A percentile compares a stretch with the other conserved stretches of the same genome.
These are phyloP conservation scores for Dissophora ornata DNA, from an alignment of 192 early-diverging fungal genomes.

Conservation along the genomic window DNA sequence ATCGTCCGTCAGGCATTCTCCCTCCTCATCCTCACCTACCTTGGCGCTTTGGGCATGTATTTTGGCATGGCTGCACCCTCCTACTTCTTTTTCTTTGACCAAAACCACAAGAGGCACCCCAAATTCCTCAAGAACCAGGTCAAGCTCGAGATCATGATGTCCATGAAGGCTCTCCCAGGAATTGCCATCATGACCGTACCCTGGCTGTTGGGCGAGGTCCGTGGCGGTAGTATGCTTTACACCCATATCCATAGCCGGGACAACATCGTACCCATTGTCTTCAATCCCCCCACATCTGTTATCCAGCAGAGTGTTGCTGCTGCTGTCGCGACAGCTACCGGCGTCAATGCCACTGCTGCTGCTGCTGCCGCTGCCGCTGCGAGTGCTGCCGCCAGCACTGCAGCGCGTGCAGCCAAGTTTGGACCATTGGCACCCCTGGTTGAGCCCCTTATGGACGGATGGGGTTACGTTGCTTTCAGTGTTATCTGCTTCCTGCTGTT, in stretches of 20 bases:
- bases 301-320: constrained; percentile 47
- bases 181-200: constrained; percentile 89
- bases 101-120: constrained; percentile 90
- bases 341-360: constrained; percentile 23
- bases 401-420: constrained; percentile 24
- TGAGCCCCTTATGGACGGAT: constrained; percentile 63
- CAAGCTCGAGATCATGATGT: constrained; percentile 84
- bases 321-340: constrained; percentile 13
- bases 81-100: constrained; percentile 91
- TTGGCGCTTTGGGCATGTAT: constrained; percentile 86
- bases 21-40: constrained; percentile 74
- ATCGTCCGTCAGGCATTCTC: constrained; percentile 79
- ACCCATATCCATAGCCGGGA: constrained; percentile 58
- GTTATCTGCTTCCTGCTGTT: constrained; percentile 86
- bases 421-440: constrained; percentile 31
- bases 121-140: constrained; percentile 94
- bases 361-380: constrained; percentile 17
- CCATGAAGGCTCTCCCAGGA: constrained; percentile 81
- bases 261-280: constrained; percentile 9
- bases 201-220: constrained; percentile 91
- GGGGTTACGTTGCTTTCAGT: constrained; percentile 76
- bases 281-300: constrained; percentile 28
- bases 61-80: constrained; percentile 79
- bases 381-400: constrained; percentile 9
- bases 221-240: constrained; percentile 90